Base-by-base conservation (phyloP, 805 yeast species). In the Phaffomyces opuntiae region DNA sequence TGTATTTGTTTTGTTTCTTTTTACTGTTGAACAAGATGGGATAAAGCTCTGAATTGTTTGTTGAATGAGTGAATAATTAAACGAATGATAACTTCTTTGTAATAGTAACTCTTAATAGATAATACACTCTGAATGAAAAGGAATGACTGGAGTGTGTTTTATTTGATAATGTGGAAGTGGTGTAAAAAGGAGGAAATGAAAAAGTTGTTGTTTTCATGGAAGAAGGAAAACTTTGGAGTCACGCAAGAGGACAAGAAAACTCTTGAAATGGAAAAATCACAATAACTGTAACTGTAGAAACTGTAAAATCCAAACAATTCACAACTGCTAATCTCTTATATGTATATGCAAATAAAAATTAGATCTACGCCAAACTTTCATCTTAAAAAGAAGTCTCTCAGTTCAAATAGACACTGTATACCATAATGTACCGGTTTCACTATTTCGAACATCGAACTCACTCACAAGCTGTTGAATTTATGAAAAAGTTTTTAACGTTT, bases 101-200 rank as follows among this genome's bases (percentile, higher is more conserved):
- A 17, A 17, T 3, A 9, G 17, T n/a, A 36, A 29, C 19, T 36
- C 31, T 42, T 17, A 38, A 29, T 33, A 47, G 25, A 36, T n/a
- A 17, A 17, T 26, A 49, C 60, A 55, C 62, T 58, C 62, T 45
- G 62, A 55, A 58, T 39, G 29, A 24, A 53, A 58, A 58, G 52
- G 62, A 58, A 57, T 54, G 62, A 58, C 62, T 58, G 61, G 61
- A 58, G 62, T 54, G 62, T 39, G 32, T 16, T 39, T 29, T 9
- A 9, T 3, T 24, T 7, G 43, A 29, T 24, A 7, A 12, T 24
- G 12, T 32, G 6, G 26, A 16, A 14, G n/a, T 37, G 16, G 41
- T n/a, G 38, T 21, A 33, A 16, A 31, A 33, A 16, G 33, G 26
- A 12, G 32, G 3, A 31, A 11, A 24, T 16, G 11, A 36, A 44